These are phyloP conservation scores for Paecilomyces variotii DNA, from an alignment of 2,329 filamentous ascomycete species.

Conservation along the genomic window DNA sequence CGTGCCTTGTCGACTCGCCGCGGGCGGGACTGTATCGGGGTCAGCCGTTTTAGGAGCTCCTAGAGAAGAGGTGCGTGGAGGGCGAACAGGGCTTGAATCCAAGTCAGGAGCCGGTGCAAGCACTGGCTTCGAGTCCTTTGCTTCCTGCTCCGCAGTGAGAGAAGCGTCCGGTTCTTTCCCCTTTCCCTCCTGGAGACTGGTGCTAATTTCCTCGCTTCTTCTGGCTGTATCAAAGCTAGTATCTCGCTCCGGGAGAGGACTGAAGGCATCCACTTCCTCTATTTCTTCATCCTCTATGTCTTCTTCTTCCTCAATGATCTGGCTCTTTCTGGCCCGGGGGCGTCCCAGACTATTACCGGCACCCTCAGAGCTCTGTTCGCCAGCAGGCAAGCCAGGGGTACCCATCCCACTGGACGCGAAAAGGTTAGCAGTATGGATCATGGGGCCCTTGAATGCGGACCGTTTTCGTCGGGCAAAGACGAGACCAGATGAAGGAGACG, in stretches of 20 bases:
- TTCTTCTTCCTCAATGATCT: slow-evolving; percentile 39
- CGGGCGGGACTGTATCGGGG: background rate
- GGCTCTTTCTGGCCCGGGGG: slow-evolving; percentile 28
- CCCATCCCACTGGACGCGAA: slow-evolving; percentile 24
- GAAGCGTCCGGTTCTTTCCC: slow-evolving; percentile 3
- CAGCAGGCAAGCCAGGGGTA: slow-evolving; percentile 20
- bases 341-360: slow-evolving; percentile 12
- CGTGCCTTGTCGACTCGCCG: background rate
- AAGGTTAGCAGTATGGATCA: slow-evolving; percentile 31
- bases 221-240: background rate
- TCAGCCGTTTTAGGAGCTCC: slow-evolving; percentile 6
- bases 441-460: slow-evolving; percentile 39
- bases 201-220: background rate
- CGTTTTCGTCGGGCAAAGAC: slow-evolving; percentile 40
- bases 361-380: slow-evolving; percentile 13
- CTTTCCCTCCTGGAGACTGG: slow-evolving; percentile 1
- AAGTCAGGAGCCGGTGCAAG: slow-evolving; percentile 26
- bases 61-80: slow-evolving; percentile 34
- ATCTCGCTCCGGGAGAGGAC: slow-evolving; percentile 7
- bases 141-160: background rate
- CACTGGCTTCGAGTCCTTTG: slow-evolving; percentile 12
- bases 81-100: slow-evolving; percentile 21
- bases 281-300: slow-evolving; percentile 30
- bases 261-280: slow-evolving; percentile 36
- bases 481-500: slow-evolving; percentile 34